Percentiles rank a stretch among this genome's conserved stretches.
These are phyloP conservation scores for Colletotrichum sp. DNA, from an alignment of 2,329 filamentous ascomycete genomes.

Conservation along the genomic window DNA sequence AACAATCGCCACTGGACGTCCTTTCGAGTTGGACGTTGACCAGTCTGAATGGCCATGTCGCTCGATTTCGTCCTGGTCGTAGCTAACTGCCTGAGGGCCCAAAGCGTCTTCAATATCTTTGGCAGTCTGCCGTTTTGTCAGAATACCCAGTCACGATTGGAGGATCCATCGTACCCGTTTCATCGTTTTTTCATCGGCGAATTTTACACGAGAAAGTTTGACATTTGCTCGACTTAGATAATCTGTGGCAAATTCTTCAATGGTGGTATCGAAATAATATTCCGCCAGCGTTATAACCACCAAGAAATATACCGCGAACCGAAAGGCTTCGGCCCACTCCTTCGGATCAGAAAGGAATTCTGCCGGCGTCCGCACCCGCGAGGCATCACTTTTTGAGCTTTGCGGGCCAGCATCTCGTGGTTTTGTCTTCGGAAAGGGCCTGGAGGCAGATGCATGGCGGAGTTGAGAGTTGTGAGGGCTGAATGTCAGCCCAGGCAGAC, in stretches of 20 bases:
- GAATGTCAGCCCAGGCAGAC: background rate
- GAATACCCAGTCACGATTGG: background rate
- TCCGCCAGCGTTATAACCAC: background rate
- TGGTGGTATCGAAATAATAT: background rate
- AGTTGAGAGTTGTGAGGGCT: background rate
- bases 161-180: background rate
- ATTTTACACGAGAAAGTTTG: background rate
- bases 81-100: conserved; percentile 65
- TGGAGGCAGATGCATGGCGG: background rate
- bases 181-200: background rate
- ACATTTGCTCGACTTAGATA: rapidly evolving
- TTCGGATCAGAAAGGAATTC: background rate
- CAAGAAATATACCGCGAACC: rapidly evolving
- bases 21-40: conserved; percentile 70
- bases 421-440: background rate
- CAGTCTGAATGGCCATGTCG: conserved; percentile 73
- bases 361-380: background rate
- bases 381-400: background rate
- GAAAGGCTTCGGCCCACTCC: background rate
- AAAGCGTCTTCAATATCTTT: conserved; percentile 32
- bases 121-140: background rate
- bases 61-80: conserved; percentile 67
- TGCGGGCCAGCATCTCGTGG: background rate
- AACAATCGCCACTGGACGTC: conserved; percentile 67
- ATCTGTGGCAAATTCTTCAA: background rate